A percentile compares a stretch with the other conserved stretches of the same genome.
Evolutionary conservation across 208 protist species (phyloP).

Genomic region (Trypanosoma congolense): DNA sequence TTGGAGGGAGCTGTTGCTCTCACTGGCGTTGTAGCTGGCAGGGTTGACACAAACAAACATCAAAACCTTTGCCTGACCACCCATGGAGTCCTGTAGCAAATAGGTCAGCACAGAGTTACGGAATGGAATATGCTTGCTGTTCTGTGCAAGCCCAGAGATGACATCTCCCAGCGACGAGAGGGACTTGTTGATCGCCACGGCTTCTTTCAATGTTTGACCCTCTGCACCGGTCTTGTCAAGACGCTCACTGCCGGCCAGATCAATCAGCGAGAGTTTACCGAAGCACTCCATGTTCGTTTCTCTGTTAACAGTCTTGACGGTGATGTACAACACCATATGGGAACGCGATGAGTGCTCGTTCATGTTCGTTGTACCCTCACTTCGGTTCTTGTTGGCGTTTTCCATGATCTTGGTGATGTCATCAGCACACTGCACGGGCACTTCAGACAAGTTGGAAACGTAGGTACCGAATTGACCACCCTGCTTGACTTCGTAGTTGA

Average conservation of each 20-base stretch:
- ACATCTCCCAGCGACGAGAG: slow-evolving; percentile 88
- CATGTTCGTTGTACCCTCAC: slow-evolving; percentile 89
- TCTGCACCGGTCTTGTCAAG: slow-evolving; percentile 85
- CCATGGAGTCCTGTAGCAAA: slow-evolving; percentile 89
- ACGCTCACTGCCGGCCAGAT: slow-evolving; percentile 91
- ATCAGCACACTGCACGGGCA: slow-evolving; percentile 48
- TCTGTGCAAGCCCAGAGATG: slow-evolving; percentile 80
- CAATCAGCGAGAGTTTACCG: slow-evolving; percentile 92
- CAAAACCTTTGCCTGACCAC: slow-evolving; percentile 93
- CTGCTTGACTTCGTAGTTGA: slow-evolving; percentile 84
- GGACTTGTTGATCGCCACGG: slow-evolving; percentile 91
- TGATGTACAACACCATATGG: slow-evolving; percentile 92
- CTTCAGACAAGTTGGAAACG: slow-evolving; percentile 85
- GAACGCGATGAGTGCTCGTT: slow-evolving; percentile 91
- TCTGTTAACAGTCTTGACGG: slow-evolving; percentile 83
- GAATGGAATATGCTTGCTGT: slow-evolving; percentile 87
- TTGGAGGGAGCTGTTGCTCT: slow-evolving; percentile 83
- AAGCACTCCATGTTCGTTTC: slow-evolving; percentile 85
- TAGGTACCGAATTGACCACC: slow-evolving; percentile 86
- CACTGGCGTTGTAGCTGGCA: slow-evolving; percentile 89
- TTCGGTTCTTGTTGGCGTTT: slow-evolving; percentile 61
- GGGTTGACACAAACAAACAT: slow-evolving; percentile 95
- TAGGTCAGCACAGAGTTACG: slow-evolving; percentile 90
- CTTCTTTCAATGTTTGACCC: slow-evolving; percentile 86
- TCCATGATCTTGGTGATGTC: slow-evolving; percentile 84